Base-by-base conservation (phyloP, 495 filamentous ascomycete genomes). In the Echria macrotheca region DNA sequence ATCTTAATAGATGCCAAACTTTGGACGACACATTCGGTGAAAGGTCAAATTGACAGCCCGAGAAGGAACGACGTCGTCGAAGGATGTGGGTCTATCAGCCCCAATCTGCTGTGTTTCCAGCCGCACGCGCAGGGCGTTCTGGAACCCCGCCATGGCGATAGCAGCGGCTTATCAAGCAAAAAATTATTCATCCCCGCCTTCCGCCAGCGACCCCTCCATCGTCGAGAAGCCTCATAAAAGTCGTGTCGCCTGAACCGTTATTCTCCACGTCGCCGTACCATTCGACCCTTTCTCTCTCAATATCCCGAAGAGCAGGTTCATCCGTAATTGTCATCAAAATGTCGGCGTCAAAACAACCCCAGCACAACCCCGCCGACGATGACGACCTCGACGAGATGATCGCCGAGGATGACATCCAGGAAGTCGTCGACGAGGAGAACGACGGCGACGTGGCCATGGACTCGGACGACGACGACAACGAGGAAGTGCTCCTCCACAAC, bases 401-500 rank as follows among this genome's bases (percentile, higher is more conserved):
- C 52, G 79, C 79, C 48, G 80, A 79, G 44, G 79, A 84, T 42
- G 87, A 91, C 12, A 49, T 52, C 15, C 26, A 58, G 4, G 62
- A 65, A 38, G 83, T 83, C 32, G 78, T 82, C 36, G 87, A 93
- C 56, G 75, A 81, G 11, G 56, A 79, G 29, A 68, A 67, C n/a
- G 83, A 89, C 56, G 68, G 58, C 21, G 79, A 80, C 23, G 79
- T 54, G 19, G 44, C 52, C n/a, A 58, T 72, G 53, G 48, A 51
- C 43, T 55, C 53, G 3, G 53, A 47, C 23, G 52, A 46, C 12
- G 52, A 54, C 8, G 83, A 88, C 54, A 74, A 80, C 28, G 72
- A 90, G 63, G 87, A 90, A 60, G 80, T 96, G 42, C 70, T 73
- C 25, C 73, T 97, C 12, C 77, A 90, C 50, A 97, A 97, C 70